Evolutionary conservation across 805 yeast species (phyloP).

Genomic region (Metschnikowia kunwiensis): DNA sequence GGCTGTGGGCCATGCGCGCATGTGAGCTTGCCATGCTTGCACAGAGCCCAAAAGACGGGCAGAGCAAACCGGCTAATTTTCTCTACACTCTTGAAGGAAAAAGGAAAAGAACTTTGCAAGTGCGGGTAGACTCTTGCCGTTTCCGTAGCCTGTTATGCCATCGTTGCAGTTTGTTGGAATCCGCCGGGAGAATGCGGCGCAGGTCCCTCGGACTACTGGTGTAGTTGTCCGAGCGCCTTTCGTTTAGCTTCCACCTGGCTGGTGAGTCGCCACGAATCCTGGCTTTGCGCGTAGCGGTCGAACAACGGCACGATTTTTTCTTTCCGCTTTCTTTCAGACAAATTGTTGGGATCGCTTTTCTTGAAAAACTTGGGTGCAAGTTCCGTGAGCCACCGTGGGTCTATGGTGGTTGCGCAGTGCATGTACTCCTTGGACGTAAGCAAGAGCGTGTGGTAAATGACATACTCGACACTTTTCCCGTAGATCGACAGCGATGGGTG

Average conservation of each 20-base stretch:
- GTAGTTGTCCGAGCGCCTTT: constrained; percentile 23
- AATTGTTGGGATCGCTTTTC: constrained; percentile 48
- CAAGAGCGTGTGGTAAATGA: constrained; percentile 76
- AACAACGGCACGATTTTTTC: constrained; percentile 74
- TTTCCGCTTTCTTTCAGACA: constrained; percentile 50
- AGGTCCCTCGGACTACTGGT: too few species aligned
- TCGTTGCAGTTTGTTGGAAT: too few species aligned
- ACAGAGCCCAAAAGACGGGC: too few species aligned
- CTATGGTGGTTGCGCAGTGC: constrained; percentile 83
- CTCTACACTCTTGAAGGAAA: too few species aligned
- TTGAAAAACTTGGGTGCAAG: constrained; percentile 73
- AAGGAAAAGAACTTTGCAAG: too few species aligned
- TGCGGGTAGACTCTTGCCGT: too few species aligned
- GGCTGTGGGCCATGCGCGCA: constrained; percentile 5
- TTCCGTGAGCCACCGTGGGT: constrained; percentile 74
- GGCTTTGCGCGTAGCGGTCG: constrained; percentile 55
- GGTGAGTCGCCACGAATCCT: constrained; percentile 76
- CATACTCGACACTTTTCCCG: constrained; percentile 66
- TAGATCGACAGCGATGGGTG: constrained; percentile 84
- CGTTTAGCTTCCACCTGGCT: constrained; percentile 30
- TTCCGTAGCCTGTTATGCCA: too few species aligned
- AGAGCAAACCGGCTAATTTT: too few species aligned
- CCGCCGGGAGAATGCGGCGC: too few species aligned
- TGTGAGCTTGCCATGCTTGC: too few species aligned
- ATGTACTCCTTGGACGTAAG: constrained; percentile 86